Evolutionary conservation across 1,284 basidiomycete species (phyloP), one percentile per base, ranked within the genome.

Genomic region (Cryptococcus neoformans): DNA sequence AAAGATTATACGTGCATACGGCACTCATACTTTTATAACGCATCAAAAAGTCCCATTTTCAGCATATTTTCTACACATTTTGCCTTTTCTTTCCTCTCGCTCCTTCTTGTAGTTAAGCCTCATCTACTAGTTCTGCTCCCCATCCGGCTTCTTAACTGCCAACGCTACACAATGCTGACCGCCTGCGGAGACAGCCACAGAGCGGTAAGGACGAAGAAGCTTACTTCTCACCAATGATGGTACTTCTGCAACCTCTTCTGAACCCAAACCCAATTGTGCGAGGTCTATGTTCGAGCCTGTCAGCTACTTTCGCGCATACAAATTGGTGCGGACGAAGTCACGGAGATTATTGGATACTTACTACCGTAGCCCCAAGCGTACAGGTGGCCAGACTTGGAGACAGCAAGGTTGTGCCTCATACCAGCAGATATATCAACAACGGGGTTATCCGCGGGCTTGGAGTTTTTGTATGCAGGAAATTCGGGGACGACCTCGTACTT

Each of bases 351-450:
- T 21, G 21, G 21, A 21, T 10, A 72, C 75, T 68, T 55, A 77
- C 85, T 83, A 17, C 90, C 90, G 62, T 88, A 85, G 49, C 92
- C 92, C 92, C 92, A 95, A 42, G 86, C 82, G 72, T 91, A 93
- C 60, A 91, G 78, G 35, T 88, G 87, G 10, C 92, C 92, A 45
- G 83, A 85, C 54, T 79, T 78, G 14, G 88, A 89, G 49, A 93
- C 83, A 3, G 89, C 92, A 59, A 93, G 82, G 66, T 88, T 92
- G 74, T 90, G 89, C 66, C 91, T 84, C 41, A 85, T 84, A 2
- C 92, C 93, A 9, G 83, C 85, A 2, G 87, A 84, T 63, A 96
- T 83, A 53, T 85, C 82, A 14, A 87, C 81, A 62, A 94, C 84
- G 5, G 84, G 85, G 69, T 92, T 89, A 46, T 73, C 69, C 34